These are phyloP conservation scores for Phytophthora fragariaefolia DNA, from an alignment of 352 stramenopile genomes.

Conservation along the genomic window DNA sequence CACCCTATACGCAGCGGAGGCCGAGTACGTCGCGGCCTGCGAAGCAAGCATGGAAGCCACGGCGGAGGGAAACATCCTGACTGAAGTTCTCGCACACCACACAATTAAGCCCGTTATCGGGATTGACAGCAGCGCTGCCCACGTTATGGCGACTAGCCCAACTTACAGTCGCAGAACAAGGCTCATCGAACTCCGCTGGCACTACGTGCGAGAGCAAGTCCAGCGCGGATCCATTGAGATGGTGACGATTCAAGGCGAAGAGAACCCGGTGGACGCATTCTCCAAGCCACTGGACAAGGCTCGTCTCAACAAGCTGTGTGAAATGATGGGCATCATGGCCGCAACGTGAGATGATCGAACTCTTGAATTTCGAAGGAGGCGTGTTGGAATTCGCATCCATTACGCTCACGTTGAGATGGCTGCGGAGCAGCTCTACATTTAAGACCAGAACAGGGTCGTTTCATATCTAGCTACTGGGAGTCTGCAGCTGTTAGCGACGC, in stretches of 20 bases:
- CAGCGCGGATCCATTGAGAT: neutral
- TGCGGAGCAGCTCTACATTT: no score
- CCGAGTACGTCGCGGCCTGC: slow-evolving; percentile 10
- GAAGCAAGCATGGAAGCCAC: slow-evolving; percentile 10
- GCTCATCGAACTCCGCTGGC: slow-evolving; percentile 1
- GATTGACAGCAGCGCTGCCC: neutral
- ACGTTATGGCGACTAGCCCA: slow-evolving; percentile 1
- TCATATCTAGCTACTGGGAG: no score
- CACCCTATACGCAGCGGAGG: neutral
- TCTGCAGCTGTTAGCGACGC: no score
- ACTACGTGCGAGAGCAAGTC: slow-evolving; percentile 8
- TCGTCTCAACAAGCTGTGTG: slow-evolving; percentile 2
- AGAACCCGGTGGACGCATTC: slow-evolving; percentile 11
- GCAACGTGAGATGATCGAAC: slow-evolving; percentile 6
- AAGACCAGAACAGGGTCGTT: no score
- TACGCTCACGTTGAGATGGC: no score
- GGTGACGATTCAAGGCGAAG: neutral
- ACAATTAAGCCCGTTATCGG: neutral
- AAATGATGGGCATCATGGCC: slow-evolving; percentile 3
- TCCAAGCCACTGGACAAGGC: slow-evolving; percentile 10
- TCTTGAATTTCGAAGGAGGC: slow-evolving; percentile 39
- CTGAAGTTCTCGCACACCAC: neutral
- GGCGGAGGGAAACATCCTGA: neutral
- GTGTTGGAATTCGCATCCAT: no score
- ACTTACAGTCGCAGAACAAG: slow-evolving; percentile 7